A percentile compares a stretch with the other conserved stretches of the same genome.
These are phyloP conservation scores for Lactifluus pinguis DNA, from an alignment of 768 basidiomycete species.

Conservation along the genomic window DNA sequence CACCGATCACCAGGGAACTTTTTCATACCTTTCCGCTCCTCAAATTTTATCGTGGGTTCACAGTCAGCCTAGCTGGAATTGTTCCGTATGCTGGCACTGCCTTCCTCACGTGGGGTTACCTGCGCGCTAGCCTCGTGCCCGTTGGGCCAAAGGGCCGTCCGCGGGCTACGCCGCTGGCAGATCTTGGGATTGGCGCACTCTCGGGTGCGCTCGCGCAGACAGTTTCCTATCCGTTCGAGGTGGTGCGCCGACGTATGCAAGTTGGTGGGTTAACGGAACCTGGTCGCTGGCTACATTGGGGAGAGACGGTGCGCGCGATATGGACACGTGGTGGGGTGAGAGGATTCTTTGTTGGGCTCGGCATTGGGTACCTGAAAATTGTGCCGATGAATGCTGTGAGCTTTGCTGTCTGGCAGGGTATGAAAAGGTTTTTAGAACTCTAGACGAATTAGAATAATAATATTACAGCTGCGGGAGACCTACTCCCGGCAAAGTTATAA, in stretches of 20 bases:
- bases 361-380: constrained; percentile 89
- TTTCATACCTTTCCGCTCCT: constrained; percentile 65
- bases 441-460: constrained; percentile 17
- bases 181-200: constrained; percentile 77
- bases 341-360: constrained; percentile 87
- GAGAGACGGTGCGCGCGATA: constrained; percentile 63
- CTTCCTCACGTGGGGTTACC: constrained; percentile 85
- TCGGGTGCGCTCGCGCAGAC: constrained; percentile 85
- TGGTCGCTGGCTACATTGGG: constrained; percentile 68
- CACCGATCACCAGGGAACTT: constrained; percentile 21
- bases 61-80: constrained; percentile 85
- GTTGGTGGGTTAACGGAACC: constrained; percentile 80
- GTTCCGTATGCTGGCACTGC: constrained; percentile 93
- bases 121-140: constrained; percentile 52
- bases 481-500: no score
- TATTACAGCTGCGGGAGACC: constrained; percentile 18
- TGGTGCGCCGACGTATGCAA: constrained; percentile 88
- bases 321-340: constrained; percentile 65
- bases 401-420: constrained; percentile 83
- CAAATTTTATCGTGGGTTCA: constrained; percentile 97
- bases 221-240: constrained; percentile 89
- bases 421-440: constrained; percentile 43
- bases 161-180: constrained; percentile 39
- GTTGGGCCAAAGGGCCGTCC: constrained; percentile 26
- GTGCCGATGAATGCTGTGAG: constrained; percentile 94